These are phyloP conservation scores for Cyclotella choctawhatcheeana DNA, from an alignment of 108 stramenopile genomes.

Conservation along the genomic window DNA sequence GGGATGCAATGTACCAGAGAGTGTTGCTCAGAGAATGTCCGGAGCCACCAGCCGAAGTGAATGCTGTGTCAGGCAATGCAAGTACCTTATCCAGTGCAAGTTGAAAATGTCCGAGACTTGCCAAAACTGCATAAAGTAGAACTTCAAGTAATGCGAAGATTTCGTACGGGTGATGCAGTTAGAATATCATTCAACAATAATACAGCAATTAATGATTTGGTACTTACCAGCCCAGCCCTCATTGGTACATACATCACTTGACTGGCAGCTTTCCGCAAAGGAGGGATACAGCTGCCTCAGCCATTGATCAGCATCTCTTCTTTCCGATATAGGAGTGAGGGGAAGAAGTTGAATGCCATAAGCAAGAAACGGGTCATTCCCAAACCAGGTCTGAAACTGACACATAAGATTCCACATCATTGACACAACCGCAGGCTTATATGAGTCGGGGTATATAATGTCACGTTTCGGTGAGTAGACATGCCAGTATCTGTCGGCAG, in stretches of 20 bases:
- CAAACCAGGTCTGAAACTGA: conserved; percentile 78
- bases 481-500: conserved; percentile 86
- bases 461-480: conserved; percentile 32
- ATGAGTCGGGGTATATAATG: conserved; percentile 59
- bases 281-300: conserved; percentile 76
- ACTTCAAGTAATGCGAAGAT: too few species aligned
- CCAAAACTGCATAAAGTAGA: conserved; percentile 64
- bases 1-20: conserved; percentile 77
- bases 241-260: conserved; percentile 53
- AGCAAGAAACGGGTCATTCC: conserved; percentile 60
- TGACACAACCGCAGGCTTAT: conserved; percentile 58
- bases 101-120: conserved; percentile 71
- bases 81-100: conserved; percentile 52
- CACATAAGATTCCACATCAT: conserved; percentile 70
- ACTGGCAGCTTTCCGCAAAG: conserved; percentile 74
- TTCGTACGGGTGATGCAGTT: too few species aligned
- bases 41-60: conserved; percentile 67
- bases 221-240: conserved; percentile 80
- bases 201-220: too few species aligned
- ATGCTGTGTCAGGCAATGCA: conserved; percentile 56
- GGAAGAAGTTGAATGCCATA: conserved; percentile 91
- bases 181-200: too few species aligned
- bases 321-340: conserved; percentile 84
- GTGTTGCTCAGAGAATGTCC: conserved; percentile 81
- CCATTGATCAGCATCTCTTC: conserved; percentile 84